Evolutionary conservation across 2,329 filamentous ascomycete genomes (phyloP).

Genomic region (Kalmusia sp.): DNA sequence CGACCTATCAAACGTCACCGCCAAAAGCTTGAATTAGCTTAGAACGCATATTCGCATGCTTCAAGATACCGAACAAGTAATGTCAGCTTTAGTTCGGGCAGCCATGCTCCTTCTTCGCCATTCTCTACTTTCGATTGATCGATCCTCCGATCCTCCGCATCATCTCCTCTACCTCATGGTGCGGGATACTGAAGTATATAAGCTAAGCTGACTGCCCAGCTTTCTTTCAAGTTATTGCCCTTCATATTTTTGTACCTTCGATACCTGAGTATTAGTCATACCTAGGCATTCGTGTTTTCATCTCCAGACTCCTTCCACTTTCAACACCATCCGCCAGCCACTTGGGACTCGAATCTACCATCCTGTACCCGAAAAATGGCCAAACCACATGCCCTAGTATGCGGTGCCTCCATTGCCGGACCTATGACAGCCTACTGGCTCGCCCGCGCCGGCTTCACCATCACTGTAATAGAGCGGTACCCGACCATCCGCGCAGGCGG

Average conservation of each 20-base stretch:
- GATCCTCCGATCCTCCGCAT: slow-evolving; percentile 5
- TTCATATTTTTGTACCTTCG: not conserved
- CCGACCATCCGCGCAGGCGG: slow-evolving; percentile 46
- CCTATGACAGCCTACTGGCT: slow-evolving; percentile 41
- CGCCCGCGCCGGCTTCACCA: slow-evolving; percentile 30
- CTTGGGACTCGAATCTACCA: no score
- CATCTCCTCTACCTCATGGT: not conserved
- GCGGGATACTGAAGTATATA: not conserved
- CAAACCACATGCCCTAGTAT: slow-evolving; percentile 34
- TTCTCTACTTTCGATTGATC: not conserved
- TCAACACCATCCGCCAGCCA: not conserved
- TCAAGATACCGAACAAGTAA: not conserved
- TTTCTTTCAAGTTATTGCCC: not conserved
- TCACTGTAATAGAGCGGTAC: slow-evolving; percentile 53
- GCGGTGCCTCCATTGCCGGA: slow-evolving; percentile 44
- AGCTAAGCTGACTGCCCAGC: not conserved
- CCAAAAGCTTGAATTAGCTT: not conserved
- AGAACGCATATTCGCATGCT: not conserved
- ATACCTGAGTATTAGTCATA: no score
- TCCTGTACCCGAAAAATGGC: slow-evolving; percentile 10
- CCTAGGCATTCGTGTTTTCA: not conserved
- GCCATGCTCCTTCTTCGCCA: not conserved
- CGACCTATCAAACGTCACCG: not conserved
- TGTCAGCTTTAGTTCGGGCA: not conserved
- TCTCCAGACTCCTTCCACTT: not conserved